A percentile compares a stretch with the other conserved stretches of the same genome.
These are phyloP conservation scores for Raddia guianensis DNA, from an alignment of 176 grass and related monocot genomes.

Conservation along the genomic window DNA sequence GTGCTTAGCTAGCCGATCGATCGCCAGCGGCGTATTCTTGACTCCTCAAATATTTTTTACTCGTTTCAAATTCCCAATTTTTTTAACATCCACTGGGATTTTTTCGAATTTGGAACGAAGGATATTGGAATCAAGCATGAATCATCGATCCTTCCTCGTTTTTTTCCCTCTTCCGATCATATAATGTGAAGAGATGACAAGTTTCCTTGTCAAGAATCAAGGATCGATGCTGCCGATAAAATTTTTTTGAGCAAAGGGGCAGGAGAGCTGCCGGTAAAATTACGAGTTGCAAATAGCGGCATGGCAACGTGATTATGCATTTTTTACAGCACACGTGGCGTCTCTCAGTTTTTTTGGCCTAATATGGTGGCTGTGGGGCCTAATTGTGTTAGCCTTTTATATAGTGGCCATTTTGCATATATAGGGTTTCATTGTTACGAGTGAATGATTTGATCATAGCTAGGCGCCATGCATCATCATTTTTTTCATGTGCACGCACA, in stretches of 20 bases:
- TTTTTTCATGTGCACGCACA: slow-evolving; percentile 6
- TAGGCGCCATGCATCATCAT: background rate
- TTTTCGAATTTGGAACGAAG: slow-evolving; percentile 41
- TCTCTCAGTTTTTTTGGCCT: background rate
- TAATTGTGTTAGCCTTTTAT: background rate
- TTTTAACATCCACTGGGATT: slow-evolving; percentile 30
- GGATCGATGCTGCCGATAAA: background rate
- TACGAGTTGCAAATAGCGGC: slow-evolving; percentile 23
- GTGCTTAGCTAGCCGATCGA: slow-evolving; percentile 34
- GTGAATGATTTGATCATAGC: slow-evolving; percentile 6
- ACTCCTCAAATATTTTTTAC: slow-evolving; percentile 19
- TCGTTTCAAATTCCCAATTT: background rate
- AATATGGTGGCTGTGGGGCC: background rate
- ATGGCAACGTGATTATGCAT: background rate
- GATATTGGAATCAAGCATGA: slow-evolving; percentile 7
- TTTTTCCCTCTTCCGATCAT: slow-evolving; percentile 17
- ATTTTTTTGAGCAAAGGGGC: too few species aligned
- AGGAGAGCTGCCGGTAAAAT: background rate
- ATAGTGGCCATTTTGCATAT: background rate
- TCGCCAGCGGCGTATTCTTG: slow-evolving; percentile 25
- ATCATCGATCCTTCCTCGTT: background rate
- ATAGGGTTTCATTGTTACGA: slow-evolving; percentile 16
- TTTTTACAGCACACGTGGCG: slow-evolving; percentile 1
- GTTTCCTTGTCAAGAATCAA: background rate
- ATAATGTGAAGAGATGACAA: slow-evolving; percentile 13